Evolutionary conservation across 225 moss, liverwort and hornwort species (phyloP), one percentile per base, ranked within the genome.

Genomic region (Takakia lepidozioides): DNA sequence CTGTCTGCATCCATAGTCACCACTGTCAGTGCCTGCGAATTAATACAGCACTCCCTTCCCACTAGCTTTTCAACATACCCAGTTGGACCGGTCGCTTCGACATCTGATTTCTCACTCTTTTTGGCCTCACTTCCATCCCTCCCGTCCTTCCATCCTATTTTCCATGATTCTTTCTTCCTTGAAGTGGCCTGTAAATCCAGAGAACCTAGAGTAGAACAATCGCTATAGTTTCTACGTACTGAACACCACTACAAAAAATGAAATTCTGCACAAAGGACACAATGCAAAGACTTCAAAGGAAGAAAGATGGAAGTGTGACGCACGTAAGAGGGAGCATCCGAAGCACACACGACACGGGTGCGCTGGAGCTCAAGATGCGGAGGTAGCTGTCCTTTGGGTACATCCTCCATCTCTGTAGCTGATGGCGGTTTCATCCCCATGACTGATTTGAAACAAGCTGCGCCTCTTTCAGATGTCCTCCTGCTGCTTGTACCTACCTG

Each of bases 241-340:
- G 45, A 11, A 45, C 45, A 20, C 21, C 10, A 3, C 21, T 4
- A 16, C 16, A 29, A 14, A 27, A 14, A 48, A 48, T 11, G 15
- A 1, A 27, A n/a, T 27, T 26, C 11, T 4, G 27, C 11, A 16
- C 5, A 2, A 44, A 43, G 29, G 3, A 11, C 2, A 0, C 29
- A 30, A 27, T 3, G 8, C 19, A 48, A 28, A 8, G 17, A 10
- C 7, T 9, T 10, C 5, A 7, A 7, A 30, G 24, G 4, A 0
- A 29, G 34, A 37, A 2, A 15, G 28, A 10, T n/a, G 9, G 2
- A 22, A 15, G 23, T 19, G 25, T 9, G 19, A 61, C 83, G 46
- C 59, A 98, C 91, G 55, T 91, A 87, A n/a, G 87, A 85, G 24
- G 98, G 98, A 42, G 98, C 98, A 71, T 98, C 98, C 2, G 74